phyloP scores from a whole-genome alignment of 257 asterid species.

The Leonotis leonurus region DNA sequence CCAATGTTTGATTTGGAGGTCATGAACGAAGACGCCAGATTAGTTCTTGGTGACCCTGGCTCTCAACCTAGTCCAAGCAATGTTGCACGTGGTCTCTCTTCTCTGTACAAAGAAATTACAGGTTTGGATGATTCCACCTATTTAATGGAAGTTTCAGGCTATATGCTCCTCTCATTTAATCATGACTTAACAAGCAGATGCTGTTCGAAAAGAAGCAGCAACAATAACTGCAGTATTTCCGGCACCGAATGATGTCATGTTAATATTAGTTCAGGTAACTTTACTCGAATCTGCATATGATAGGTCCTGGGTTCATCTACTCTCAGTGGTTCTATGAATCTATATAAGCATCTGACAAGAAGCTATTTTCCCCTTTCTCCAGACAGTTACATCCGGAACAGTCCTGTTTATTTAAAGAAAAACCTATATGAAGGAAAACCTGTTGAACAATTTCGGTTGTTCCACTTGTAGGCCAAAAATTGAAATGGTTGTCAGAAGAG shows the following conservation, averaged over 20 bases:
- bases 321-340: slow-evolving; percentile 10
- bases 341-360: slow-evolving; percentile 2
- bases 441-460: background rate
- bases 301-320: slow-evolving; percentile 13
- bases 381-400: slow-evolving; percentile 1
- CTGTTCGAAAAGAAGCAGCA: slow-evolving; percentile 95
- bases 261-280: slow-evolving; percentile 90
- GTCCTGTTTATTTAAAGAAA: slow-evolving; percentile 5
- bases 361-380: background rate
- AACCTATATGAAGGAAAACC: slow-evolving; percentile 2
- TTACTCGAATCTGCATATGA: slow-evolving; percentile 4
- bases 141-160: slow-evolving; percentile 10
- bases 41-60: slow-evolving; percentile 84
- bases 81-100: slow-evolving; percentile 85
- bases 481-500: background rate
- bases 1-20: slow-evolving; percentile 98
- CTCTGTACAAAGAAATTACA: slow-evolving; percentile 83
- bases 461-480: slow-evolving; percentile 4
- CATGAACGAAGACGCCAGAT: slow-evolving; percentile 78
- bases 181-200: slow-evolving; percentile 49
- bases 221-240: slow-evolving; percentile 95
- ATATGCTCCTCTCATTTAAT: slow-evolving; percentile 12
- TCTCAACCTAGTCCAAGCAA: slow-evolving; percentile 92
- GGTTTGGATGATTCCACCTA: slow-evolving; percentile 41
- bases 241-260: slow-evolving; percentile 95